Evolutionary conservation across 371 early-diverging fungal species (phyloP).

Genomic region (Mucor mucedo): DNA sequence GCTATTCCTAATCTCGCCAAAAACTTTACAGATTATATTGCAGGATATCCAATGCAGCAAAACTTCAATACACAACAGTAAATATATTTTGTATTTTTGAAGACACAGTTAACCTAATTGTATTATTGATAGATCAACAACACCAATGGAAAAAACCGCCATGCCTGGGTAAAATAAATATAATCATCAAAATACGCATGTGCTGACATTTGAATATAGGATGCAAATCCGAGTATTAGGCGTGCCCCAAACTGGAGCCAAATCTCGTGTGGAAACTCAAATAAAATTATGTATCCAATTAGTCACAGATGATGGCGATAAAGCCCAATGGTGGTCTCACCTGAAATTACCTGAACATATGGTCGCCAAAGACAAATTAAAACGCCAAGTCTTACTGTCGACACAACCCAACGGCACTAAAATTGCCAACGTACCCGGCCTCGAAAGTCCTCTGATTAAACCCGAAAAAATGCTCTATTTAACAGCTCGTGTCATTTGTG

Average conservation of each 20-base stretch:
- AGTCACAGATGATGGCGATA: conserved; percentile 64
- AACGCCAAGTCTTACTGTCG: conserved; percentile 26
- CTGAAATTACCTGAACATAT: conserved; percentile 72
- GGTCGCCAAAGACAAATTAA: conserved; percentile 65
- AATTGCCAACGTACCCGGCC: conserved; percentile 5
- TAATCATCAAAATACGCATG: background rate
- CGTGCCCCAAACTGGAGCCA: conserved; percentile 76
- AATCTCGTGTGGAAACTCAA: conserved; percentile 88
- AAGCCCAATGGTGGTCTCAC: conserved; percentile 72
- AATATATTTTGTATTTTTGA: background rate
- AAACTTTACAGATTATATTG: conserved; percentile 51
- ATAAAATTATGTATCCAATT: conserved; percentile 81
- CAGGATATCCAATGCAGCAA: conserved; percentile 33
- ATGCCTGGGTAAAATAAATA: conserved; percentile 26
- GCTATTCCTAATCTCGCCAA: conserved; percentile 53
- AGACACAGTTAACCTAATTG: too few species aligned
- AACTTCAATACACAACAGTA: background rate
- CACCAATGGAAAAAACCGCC: background rate
- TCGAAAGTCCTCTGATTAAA: conserved; percentile 29
- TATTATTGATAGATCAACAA: background rate
- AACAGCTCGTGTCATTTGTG: conserved; percentile 84
- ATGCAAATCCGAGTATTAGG: conserved; percentile 67
- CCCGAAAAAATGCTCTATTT: conserved; percentile 65
- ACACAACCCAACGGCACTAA: conserved; percentile 30
- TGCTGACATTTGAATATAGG: conserved; percentile 11